Conservation (phyloP, 495 filamentous ascomycete species). For the Polyplosphaeria fusca region DNA sequence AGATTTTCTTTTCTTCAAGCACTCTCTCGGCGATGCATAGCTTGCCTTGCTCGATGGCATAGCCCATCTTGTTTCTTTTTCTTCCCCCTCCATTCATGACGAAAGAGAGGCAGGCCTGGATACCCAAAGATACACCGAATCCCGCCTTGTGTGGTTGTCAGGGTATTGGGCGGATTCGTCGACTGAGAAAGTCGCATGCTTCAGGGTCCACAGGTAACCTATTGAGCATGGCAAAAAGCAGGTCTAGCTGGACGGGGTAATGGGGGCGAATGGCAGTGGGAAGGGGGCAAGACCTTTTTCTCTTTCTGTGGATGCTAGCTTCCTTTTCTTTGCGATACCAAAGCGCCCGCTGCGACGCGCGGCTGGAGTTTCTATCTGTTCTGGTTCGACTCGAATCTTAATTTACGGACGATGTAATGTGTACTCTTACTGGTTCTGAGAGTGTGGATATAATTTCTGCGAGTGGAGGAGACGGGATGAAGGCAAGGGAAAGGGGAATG, state of each 20-base stretch:
- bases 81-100: not conserved
- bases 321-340: conserved; percentile 21
- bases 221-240: not conserved
- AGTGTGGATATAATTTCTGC: not conserved
- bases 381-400: not conserved
- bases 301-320: conserved; percentile 1
- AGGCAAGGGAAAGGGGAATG: too few species aligned
- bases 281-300: not conserved
- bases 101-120: not conserved
- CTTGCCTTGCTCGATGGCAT: too few species aligned
- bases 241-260: not conserved
- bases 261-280: not conserved
- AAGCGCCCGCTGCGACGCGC: not conserved
- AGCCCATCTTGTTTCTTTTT: not conserved
- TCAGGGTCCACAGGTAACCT: not conserved
- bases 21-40: too few species aligned
- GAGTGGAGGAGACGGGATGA: too few species aligned
- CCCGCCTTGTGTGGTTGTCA: too few species aligned
- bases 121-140: not conserved
- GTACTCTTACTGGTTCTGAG: conserved; percentile 21
- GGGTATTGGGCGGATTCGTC: too few species aligned
- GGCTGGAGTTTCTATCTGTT: not conserved
- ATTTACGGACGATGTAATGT: conserved; percentile 2
- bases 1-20: too few species aligned
- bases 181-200: too few species aligned